Base-by-base conservation (phyloP, 805 yeast genomes). In the Wickerhamomyces subpelliculosus region DNA sequence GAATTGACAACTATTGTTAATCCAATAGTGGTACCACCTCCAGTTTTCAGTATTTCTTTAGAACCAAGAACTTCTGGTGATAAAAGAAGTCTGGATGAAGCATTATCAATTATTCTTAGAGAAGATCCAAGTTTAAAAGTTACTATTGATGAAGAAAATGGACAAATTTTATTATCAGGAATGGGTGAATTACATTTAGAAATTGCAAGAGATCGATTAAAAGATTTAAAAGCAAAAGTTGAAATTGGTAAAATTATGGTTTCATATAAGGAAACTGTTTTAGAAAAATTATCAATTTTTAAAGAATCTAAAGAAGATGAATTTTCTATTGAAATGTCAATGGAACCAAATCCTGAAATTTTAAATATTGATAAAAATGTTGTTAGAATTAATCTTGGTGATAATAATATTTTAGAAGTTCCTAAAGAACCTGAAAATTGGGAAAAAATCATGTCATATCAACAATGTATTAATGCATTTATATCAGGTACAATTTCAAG, bases 181-280 rank as follows among this genome's bases (percentile, higher is more conserved):
- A 90, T 90, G 97, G 98, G 98, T 29, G 97, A 93, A 54, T 68
- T 93, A 34, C 98, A 93, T 62, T 68, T 93, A 35, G 97, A 93
- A 48, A 88, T 93, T 47, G 84, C 93, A 2, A 71, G 70, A 34
- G 93, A 86, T 50, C 68, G 97, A 39, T 62, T 85, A n/a, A 74
- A 73, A 31, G 95, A 87, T 41, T 69, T 88, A 71, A 81, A 82
- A 56, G 96, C 95, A 3, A 78, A 80, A 39, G 83, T 85, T 1
- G 80, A 79, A 24, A 70, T 87, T 28, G 88, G 96, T 33, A 80
- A 80, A 37, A 85, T 93, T 17, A 85, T 79, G 65, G 96, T 93
- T 5, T 84, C 97, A 0, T 90, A 84, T 58, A 87, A 85, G 54
- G 98, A 93, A 58, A 74, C 86, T 0, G 48, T 76, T 19, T 53